These are phyloP conservation scores for Phialemoniopsis sp. DNA, from an alignment of 2,329 filamentous ascomycete species.

Conservation along the genomic window DNA sequence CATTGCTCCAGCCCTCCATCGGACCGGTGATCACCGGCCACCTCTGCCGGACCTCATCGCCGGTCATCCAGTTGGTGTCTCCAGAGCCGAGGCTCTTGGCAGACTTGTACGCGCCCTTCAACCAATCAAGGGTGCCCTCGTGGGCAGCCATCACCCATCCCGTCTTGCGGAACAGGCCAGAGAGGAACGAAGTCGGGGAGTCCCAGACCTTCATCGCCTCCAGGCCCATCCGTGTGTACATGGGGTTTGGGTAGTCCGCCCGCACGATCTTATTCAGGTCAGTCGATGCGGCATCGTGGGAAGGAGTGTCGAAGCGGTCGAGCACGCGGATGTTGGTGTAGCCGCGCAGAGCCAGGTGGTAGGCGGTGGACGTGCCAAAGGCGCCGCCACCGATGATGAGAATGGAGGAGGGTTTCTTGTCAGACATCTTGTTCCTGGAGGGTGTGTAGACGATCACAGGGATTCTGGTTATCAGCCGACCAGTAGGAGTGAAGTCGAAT, in stretches of 20 bases:
- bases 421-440: too few relatives aligned
- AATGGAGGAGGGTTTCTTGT: too few relatives aligned
- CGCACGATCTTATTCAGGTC: slow-evolving; percentile 73
- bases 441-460: too few relatives aligned
- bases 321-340: slow-evolving; percentile 46
- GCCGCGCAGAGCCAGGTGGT: slow-evolving; percentile 50
- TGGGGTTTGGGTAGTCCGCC: slow-evolving; percentile 61
- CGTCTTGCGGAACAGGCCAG: slow-evolving; percentile 4
- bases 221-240: slow-evolving; percentile 61
- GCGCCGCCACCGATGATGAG: slow-evolving; percentile 63
- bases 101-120: not conserved
- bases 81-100: slow-evolving; percentile 2
- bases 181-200: slow-evolving; percentile 2
- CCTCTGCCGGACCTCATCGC: slow-evolving; percentile 3
- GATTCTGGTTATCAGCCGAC: too few relatives aligned
- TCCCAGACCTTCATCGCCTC: slow-evolving; percentile 63
- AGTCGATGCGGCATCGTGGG: slow-evolving; percentile 57
- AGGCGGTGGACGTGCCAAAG: slow-evolving; percentile 62
- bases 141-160: slow-evolving; percentile 5
- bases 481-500: too few relatives aligned
- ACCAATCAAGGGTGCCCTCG: not conserved
- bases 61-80: not conserved
- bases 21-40: slow-evolving; percentile 3
- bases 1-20: slow-evolving; percentile 1
- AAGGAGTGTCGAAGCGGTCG: slow-evolving; percentile 41